A percentile compares a stretch with the other conserved stretches of the same genome.
Conservation (phyloP, 106 monocot genomes). For the Gastrodia elata region DNA sequence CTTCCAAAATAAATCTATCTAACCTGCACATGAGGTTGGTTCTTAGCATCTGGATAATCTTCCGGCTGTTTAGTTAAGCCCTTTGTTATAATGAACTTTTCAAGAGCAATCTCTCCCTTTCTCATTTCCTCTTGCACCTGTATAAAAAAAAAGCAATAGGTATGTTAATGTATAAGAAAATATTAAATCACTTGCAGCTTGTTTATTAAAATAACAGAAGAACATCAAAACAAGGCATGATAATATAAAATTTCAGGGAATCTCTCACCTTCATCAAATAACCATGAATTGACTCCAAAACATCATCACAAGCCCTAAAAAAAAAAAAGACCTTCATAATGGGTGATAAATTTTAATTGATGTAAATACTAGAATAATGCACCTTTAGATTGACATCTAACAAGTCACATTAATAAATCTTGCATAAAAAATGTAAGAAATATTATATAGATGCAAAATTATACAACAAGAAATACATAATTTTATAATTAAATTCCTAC, state of each 20-base stretch:
- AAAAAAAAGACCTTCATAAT: slow-evolving; percentile 2
- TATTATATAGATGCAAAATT: not conserved
- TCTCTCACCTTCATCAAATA: slow-evolving; percentile 59
- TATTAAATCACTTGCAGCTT: not conserved
- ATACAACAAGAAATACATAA: not conserved
- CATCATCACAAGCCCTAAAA: slow-evolving; percentile 74
- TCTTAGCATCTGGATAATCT: slow-evolving; percentile 95
- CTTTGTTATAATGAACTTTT: slow-evolving; percentile 87
- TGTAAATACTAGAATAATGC: not conserved
- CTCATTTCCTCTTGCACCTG: slow-evolving; percentile 84
- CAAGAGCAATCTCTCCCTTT: slow-evolving; percentile 70
- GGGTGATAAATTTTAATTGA: not conserved
- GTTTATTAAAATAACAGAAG: not conserved
- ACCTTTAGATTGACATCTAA: not conserved
- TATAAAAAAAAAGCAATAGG: slow-evolving; percentile 1
- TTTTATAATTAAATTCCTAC: slow-evolving; percentile 26
- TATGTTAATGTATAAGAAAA: not conserved
- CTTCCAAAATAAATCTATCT: slow-evolving; percentile 2
- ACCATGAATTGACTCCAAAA: slow-evolving; percentile 72
- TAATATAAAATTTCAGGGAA: not conserved
- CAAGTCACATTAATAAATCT: not conserved
- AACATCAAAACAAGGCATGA: not conserved
- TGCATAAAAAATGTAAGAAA: not conserved
- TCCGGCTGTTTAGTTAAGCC: slow-evolving; percentile 82
- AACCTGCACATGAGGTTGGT: slow-evolving; percentile 97